A percentile compares a stretch with the other conserved stretches of the same genome.
These are phyloP conservation scores for Boletus fagicola DNA, from an alignment of 768 basidiomycete genomes.

Conservation along the genomic window DNA sequence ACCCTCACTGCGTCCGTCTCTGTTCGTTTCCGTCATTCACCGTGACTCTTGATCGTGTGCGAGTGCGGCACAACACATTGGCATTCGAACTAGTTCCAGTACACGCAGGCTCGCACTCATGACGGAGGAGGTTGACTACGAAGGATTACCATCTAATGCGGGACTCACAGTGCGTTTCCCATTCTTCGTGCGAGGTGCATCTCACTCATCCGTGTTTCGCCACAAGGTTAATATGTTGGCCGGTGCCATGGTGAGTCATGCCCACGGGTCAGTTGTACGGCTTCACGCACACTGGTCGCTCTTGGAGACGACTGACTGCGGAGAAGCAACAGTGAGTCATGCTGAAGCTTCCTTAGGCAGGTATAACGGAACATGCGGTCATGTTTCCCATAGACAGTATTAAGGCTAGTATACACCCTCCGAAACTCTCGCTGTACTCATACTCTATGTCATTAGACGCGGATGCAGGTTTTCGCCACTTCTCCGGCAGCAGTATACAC, in stretches of 20 bases:
- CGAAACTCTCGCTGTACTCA: slow-evolving; percentile 2
- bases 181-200: slow-evolving; percentile 8
- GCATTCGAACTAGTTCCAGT: slow-evolving; percentile 5
- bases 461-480: slow-evolving; percentile 96
- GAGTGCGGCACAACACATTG: slow-evolving; percentile 5
- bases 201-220: slow-evolving; percentile 13
- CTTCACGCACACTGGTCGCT: slow-evolving; percentile 4
- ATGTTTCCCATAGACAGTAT: slow-evolving; percentile 99
- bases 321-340: background rate
- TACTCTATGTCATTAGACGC: slow-evolving; percentile 57
- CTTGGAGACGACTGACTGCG: background rate
- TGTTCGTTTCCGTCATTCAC: slow-evolving; percentile 1
- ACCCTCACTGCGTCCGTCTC: background rate
- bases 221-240: slow-evolving; percentile 92
- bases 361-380: slow-evolving; percentile 97
- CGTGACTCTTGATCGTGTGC: slow-evolving; percentile 1
- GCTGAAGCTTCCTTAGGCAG: slow-evolving; percentile 62
- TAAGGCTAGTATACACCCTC: slow-evolving; percentile 60
- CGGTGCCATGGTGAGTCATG: slow-evolving; percentile 79
- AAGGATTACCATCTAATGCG: slow-evolving; percentile 70
- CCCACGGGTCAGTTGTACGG: background rate
- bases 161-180: slow-evolving; percentile 59
- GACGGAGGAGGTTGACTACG: slow-evolving; percentile 57
- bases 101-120: slow-evolving; percentile 24
- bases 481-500: slow-evolving; percentile 85